Percentiles rank a stretch among this genome's conserved stretches.
phyloP scores from a whole-genome alignment of 768 basidiomycete species.

The Austroboletus eburneus region DNA sequence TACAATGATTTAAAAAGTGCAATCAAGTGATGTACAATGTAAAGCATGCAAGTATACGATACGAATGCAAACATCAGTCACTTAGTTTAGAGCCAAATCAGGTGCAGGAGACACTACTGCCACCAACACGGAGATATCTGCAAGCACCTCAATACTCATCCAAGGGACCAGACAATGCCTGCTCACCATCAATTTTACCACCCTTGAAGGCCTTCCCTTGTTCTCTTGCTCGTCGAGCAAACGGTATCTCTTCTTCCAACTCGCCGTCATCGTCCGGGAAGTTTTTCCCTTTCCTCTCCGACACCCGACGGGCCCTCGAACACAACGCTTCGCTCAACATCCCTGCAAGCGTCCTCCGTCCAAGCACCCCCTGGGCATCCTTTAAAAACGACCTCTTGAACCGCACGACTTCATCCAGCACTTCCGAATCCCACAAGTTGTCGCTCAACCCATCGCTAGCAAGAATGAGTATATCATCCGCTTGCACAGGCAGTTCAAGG shows the following conservation, averaged over 20 bases:
- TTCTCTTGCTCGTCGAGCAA: conserved; percentile 74
- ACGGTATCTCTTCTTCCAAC: conserved; percentile 63
- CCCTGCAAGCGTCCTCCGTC: conserved; percentile 54
- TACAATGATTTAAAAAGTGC: conserved; percentile 20
- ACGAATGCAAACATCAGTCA: conserved; percentile 5
- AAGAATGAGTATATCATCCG: conserved; percentile 75
- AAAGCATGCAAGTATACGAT: conserved; percentile 13
- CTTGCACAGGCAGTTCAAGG: conserved; percentile 63
- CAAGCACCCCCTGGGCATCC: conserved; percentile 30
- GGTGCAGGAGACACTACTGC: conserved; percentile 55
- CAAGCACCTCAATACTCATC: not conserved
- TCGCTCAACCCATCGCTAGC: conserved; percentile 80
- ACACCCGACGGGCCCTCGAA: conserved; percentile 67
- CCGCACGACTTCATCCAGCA: conserved; percentile 72
- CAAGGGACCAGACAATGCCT: not conserved
- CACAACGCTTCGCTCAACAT: conserved; percentile 80
- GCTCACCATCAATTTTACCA: conserved; percentile 82
- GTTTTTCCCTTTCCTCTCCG: conserved; percentile 41
- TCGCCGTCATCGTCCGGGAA: conserved; percentile 24
- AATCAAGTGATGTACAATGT: conserved; percentile 19
- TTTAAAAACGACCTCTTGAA: conserved; percentile 43
- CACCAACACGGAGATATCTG: conserved; percentile 66
- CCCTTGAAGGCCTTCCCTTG: conserved; percentile 69
- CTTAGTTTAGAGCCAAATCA: conserved; percentile 19
- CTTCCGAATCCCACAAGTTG: conserved; percentile 86